phyloP scores from a whole-genome alignment of 768 basidiomycete species.

The Lactifluus rugatus region DNA sequence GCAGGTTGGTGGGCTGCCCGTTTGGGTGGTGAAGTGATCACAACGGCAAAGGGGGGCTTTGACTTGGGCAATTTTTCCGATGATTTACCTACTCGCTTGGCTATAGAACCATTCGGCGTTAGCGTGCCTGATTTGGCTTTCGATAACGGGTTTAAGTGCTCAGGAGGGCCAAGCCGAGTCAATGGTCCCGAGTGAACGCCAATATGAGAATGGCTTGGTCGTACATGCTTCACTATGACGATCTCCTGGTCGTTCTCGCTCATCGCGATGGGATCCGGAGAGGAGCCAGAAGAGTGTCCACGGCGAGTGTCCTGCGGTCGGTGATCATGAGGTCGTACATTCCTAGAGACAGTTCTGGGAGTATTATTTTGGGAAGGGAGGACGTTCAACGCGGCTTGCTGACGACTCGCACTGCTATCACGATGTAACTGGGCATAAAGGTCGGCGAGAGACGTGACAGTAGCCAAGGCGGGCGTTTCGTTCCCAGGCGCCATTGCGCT shows the following conservation, averaged over 20 bases:
- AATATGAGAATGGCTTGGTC: background rate
- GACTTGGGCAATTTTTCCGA: background rate
- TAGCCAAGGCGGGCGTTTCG: background rate
- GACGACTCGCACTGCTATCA: background rate
- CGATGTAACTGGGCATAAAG: slow-evolving; percentile 11
- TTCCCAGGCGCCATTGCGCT: background rate
- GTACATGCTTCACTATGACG: slow-evolving; percentile 2
- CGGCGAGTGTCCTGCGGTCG: background rate
- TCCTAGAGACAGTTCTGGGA: background rate
- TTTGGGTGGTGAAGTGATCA: slow-evolving; percentile 3
- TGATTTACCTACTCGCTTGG: background rate
- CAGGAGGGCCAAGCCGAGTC: background rate
- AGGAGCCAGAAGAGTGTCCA: background rate
- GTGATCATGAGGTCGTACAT: background rate
- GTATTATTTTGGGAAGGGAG: background rate
- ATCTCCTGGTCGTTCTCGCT: slow-evolving; percentile 6
- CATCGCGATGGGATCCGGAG: slow-evolving; percentile 11
- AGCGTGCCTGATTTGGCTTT: background rate
- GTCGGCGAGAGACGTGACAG: slow-evolving; percentile 7
- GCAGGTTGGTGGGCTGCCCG: background rate
- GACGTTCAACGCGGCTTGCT: background rate
- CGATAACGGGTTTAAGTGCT: background rate
- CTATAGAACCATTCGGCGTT: background rate
- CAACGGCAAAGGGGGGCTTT: slow-evolving; percentile 2
- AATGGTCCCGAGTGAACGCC: background rate